These are phyloP conservation scores for Trypanosoma conorhini DNA, from an alignment of 208 protist genomes.

Conservation along the genomic window DNA sequence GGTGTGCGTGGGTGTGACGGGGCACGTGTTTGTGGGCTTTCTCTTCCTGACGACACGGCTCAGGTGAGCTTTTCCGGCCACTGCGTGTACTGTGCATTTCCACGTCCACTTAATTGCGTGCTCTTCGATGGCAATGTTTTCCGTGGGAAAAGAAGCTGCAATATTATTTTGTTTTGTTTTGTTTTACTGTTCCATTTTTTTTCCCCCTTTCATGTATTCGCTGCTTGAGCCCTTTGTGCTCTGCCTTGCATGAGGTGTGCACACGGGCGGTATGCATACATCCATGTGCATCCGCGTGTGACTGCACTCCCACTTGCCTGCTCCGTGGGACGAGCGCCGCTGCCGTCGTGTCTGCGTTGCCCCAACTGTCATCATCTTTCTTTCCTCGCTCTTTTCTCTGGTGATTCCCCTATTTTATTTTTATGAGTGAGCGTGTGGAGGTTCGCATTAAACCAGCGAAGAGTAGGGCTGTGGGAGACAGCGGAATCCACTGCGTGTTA, in stretches of 20 bases:
- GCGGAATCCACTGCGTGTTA: not conserved
- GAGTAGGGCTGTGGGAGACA: not conserved
- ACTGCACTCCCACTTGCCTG: too few relatives aligned
- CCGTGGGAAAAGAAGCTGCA: slow-evolving; percentile 6
- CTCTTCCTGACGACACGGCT: not conserved
- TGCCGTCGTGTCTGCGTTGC: too few relatives aligned
- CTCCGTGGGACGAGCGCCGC: too few relatives aligned
- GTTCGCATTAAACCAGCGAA: not conserved
- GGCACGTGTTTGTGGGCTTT: not conserved
- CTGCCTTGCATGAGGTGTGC: not conserved
- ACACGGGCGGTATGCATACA: not conserved
- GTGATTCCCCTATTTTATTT: not conserved
- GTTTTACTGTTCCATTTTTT: slow-evolving; percentile 10
- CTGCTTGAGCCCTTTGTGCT: not conserved
- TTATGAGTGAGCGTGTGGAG: not conserved
- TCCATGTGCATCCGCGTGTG: not conserved
- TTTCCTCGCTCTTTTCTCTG: not conserved
- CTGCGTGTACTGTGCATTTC: not conserved
- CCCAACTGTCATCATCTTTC: not conserved
- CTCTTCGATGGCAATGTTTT: not conserved
- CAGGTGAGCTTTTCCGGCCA: too few relatives aligned
- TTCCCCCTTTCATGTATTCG: slow-evolving; percentile 18
- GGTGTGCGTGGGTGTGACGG: not conserved
- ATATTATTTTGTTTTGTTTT: slow-evolving; percentile 29
- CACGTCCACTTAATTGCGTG: not conserved